phyloP scores from a whole-genome alignment of 2,329 filamentous ascomycete genomes.

The Microsporum canis region DNA sequence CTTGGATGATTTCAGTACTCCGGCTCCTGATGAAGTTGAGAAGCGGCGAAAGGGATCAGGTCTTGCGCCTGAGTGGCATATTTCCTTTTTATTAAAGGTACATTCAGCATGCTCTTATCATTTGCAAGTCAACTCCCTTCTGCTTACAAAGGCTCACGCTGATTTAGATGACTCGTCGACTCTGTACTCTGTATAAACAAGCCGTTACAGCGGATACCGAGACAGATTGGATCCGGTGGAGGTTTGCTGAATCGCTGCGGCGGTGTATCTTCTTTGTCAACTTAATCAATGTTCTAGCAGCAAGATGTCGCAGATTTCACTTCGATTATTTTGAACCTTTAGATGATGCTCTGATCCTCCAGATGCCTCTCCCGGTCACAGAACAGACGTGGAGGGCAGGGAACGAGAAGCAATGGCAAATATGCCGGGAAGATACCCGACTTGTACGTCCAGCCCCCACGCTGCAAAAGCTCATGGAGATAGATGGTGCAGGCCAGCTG shows the following conservation, averaged over 20 bases:
- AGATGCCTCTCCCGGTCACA: slow-evolving; percentile 2
- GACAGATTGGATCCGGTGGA: background rate
- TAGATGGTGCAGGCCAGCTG: background rate
- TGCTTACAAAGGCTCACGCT: background rate
- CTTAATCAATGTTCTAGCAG: slow-evolving; percentile 4
- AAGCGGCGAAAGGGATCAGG: background rate
- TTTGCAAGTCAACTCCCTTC: background rate
- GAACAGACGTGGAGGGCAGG: background rate
- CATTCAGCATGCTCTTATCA: background rate
- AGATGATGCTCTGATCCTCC: background rate
- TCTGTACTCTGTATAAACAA: background rate
- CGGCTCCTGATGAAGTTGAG: background rate
- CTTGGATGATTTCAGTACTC: background rate
- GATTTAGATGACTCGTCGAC: background rate
- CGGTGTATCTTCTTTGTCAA: slow-evolving; percentile 1
- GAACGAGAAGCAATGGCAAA: background rate
- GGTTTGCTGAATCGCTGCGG: slow-evolving; percentile 1
- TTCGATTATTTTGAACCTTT: slow-evolving; percentile 3
- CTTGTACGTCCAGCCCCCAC: background rate
- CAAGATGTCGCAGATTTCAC: slow-evolving; percentile 2
- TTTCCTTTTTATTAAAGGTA: slow-evolving; percentile 5
- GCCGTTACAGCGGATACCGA: background rate
- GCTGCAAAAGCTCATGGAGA: background rate
- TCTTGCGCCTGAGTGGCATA: background rate
- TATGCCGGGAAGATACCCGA: background rate